Base-by-base conservation (phyloP, 2,329 filamentous ascomycete genomes). In the Colletotrichum tamarilloi region DNA sequence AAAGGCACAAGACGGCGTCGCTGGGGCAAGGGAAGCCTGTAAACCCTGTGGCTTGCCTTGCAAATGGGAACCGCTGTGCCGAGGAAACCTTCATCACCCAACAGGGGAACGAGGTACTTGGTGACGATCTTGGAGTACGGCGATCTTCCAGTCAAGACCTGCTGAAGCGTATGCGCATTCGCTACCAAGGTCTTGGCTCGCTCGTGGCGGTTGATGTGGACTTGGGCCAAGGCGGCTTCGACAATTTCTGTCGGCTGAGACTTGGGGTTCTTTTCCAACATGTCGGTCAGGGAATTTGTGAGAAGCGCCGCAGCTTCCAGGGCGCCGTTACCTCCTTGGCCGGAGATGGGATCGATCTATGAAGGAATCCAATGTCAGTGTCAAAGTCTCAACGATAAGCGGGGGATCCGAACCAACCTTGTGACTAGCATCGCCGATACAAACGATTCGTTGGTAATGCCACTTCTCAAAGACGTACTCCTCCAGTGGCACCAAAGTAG, bases 401-500 rank as follows among this genome's bases (percentile, higher is more conserved):
- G 24, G 8, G 19, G 12, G n/a, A 8, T 60, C 6, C 14, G 3
- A 22, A 35, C 46, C 24, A 75, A 81, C 82, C 79, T 85, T 86
- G 73, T 86, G 84, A 7, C 80, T 82, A 1, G 84, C 78, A 74
- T 86, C 85, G 0, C 84, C 84, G 6, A 86, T 79, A 1, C 80
- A 77, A 1, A 85, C 78, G 3, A 84, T 80, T 11, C 85, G 77
- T 12, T 80, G 78, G 55, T 80, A 84, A 62, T 82, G 79, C 81
- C 84, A 86, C 46, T 80, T 78, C 12, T 80, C 73, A n/a, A 84
- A 80, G 1, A 84, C 79, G 46, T 81, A 81, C 72, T 85, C 83
- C 58, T 62, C 73, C 9, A 73, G 22, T 5, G 64, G 56, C 4
- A 75, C 65, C 28, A 85, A 75, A 0, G 78, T 80, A 3, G 79